Evolutionary conservation across 2,329 filamentous ascomycete genomes (phyloP), one percentile per base, ranked within the genome.

Genomic region (Chrysosporium queenslandicum): DNA sequence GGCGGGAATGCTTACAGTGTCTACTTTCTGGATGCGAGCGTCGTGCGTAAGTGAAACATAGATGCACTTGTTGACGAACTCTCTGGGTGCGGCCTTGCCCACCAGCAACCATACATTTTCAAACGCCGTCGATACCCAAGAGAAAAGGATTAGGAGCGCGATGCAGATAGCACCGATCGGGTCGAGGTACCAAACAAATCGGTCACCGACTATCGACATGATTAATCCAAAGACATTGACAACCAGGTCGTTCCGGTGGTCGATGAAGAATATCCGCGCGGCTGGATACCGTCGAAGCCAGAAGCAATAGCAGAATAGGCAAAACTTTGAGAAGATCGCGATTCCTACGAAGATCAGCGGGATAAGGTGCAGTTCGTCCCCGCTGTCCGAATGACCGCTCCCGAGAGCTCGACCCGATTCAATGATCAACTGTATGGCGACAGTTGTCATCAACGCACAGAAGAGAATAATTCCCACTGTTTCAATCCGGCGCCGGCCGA

Each of bases 381-480:
- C 64, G 7, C 69, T 63, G 1, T 73, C 66, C 23, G 63, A 63
- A 2, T 66, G 59, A 2, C 77, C 76, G 4, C 58, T 69, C 14
- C 67, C 76, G 5, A 81, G 68, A 6, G 68, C 66, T 50, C 78
- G 71, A n/a, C 71, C 71, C 20, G 80, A 83, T 57, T 82, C 77
- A 52, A 82, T 67, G 45, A 81, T 75, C 25, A 83, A 68, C 59
- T 83, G 77, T 25, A 82, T 78, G 45, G 81, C 79, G 2, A 82
- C 80, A 0, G 80, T 83, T 1, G 80, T 82, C 79, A 83, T 83
- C 54, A 83, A 69, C 40, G 80, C 78, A 56, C 79, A 82, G 64
- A 83, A 83, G 42, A 83, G 74, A 59, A 84, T 80, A 56, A 83
- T 79, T 25, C 79, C 80, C 53, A 83, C 74, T 2, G 80, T 82